Percentiles rank a stretch among this genome's conserved stretches.
Evolutionary conservation across 257 asterid genomes (phyloP).

Genomic region (Fraxinus anomala): DNA sequence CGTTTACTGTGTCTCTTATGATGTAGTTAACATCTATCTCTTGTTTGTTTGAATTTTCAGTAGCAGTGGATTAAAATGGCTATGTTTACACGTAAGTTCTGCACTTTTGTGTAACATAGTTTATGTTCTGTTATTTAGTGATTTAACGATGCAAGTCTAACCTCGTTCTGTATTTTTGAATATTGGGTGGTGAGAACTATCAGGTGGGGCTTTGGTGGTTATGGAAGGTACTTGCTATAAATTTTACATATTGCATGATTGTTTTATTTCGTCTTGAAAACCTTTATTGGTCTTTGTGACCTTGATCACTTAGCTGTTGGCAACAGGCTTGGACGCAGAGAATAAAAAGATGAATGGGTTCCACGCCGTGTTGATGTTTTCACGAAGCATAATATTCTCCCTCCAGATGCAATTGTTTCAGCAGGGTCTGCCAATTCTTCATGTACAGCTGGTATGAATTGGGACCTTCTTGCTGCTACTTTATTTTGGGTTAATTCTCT

Average conservation of each 20-base stretch:
- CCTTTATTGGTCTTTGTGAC: constrained; percentile 24
- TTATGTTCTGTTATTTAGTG: constrained; percentile 16
- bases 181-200: constrained; percentile 14
- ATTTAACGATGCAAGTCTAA: constrained; percentile 21
- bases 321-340: constrained; percentile 94
- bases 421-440: constrained; percentile 88
- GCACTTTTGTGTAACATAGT: constrained; percentile 24
- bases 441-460: constrained; percentile 82
- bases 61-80: constrained; percentile 87
- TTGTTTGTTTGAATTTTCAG: constrained; percentile 50
- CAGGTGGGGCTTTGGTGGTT: constrained; percentile 99
- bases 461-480: constrained; percentile 10
- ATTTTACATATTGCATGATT: neutral
- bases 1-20: neutral
- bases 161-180: constrained; percentile 13
- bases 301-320: constrained; percentile 27
- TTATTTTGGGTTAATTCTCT: constrained; percentile 8
- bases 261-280: constrained; percentile 9
- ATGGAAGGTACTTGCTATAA: constrained; percentile 72
- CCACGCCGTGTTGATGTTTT: constrained; percentile 88
- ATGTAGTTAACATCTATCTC: constrained; percentile 25
- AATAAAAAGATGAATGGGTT: constrained; percentile 86
- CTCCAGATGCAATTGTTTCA: constrained; percentile 80
- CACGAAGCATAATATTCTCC: constrained; percentile 75
- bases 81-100: constrained; percentile 92